These are phyloP conservation scores for Hydrangea macrophylla DNA, from an alignment of 148 eudicot genomes.

Conservation along the genomic window DNA sequence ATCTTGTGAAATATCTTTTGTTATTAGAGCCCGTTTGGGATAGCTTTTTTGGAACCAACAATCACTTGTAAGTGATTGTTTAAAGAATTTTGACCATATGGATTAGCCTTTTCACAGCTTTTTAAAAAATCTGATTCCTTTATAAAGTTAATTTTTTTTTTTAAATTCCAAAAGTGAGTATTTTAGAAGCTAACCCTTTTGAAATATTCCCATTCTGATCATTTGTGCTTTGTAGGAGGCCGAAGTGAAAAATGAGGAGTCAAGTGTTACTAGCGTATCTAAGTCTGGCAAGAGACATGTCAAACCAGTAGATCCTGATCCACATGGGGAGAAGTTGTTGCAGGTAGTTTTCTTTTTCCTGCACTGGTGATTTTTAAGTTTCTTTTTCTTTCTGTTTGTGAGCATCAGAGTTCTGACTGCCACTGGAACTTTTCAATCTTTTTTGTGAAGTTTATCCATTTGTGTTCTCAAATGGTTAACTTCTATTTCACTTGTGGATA, in stretches of 20 bases:
- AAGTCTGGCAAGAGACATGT: slow-evolving; percentile 73
- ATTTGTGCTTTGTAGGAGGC: slow-evolving; percentile 62
- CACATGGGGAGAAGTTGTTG: slow-evolving; percentile 81
- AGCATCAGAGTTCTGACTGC: neutral
- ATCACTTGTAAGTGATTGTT: too few species aligned
- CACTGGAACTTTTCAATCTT: neutral
- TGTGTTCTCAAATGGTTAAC: slow-evolving; percentile 2
- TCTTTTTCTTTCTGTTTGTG: neutral
- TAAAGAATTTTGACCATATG: too few species aligned
- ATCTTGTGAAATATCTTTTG: too few species aligned
- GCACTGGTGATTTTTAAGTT: neutral
- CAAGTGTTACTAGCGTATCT: slow-evolving; percentile 54
- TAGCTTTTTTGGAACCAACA: too few species aligned
- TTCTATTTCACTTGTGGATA: slow-evolving; percentile 5
- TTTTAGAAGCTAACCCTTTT: slow-evolving; percentile 13
- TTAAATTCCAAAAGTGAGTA: neutral
- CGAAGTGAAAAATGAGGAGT: slow-evolving; percentile 84
- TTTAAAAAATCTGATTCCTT: too few species aligned
- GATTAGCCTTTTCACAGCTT: too few species aligned
- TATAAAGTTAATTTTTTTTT: slow-evolving; percentile 5
- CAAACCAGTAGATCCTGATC: slow-evolving; percentile 91
- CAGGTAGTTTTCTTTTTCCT: slow-evolving; percentile 47
- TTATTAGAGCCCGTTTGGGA: too few species aligned
- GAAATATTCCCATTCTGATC: slow-evolving; percentile 11
- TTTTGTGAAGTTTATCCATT: neutral